These are phyloP conservation scores for Hura crepitans DNA, from an alignment of 441 rosid species.

Conservation along the genomic window DNA sequence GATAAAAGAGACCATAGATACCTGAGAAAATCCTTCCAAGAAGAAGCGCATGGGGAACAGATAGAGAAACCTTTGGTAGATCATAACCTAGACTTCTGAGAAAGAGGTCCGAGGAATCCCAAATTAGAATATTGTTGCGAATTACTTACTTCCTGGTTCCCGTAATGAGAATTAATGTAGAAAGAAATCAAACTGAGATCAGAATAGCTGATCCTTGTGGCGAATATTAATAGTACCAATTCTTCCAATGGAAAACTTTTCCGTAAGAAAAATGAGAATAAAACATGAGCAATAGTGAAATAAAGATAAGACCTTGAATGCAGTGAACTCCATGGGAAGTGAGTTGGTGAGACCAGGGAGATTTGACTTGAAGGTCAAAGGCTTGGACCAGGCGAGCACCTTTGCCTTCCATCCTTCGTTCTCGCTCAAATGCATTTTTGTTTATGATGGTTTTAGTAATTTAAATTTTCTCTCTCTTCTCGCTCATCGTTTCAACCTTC, in stretches of 20 bases:
- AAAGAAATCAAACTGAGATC: neutral
- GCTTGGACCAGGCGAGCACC: constrained; percentile 86
- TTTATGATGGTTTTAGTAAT: neutral
- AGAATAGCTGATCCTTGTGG: neutral
- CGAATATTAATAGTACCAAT: neutral
- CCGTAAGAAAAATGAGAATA: neutral
- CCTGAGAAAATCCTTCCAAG: constrained; percentile 55
- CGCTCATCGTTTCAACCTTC: neutral
- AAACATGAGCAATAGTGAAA: neutral
- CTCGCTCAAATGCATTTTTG: constrained; percentile 57
- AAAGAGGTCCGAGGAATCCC: constrained; percentile 55
- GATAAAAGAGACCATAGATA: constrained; percentile 60
- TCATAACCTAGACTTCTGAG: constrained; percentile 67
- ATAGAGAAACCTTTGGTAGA: constrained; percentile 50
- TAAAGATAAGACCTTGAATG: constrained; percentile 46
- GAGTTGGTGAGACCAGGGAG: constrained; percentile 63
- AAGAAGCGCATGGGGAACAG: constrained; percentile 53
- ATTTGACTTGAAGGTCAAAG: constrained; percentile 52
- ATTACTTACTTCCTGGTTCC: neutral
- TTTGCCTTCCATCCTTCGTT: constrained; percentile 59
- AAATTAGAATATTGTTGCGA: neutral
- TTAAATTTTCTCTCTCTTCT: neutral
- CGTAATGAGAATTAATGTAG: neutral
- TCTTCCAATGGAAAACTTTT: neutral
- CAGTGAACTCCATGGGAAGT: constrained; percentile 41